Evolutionary conservation across 768 basidiomycete genomes (phyloP).

Genomic region (Clavaria fumosa): DNA sequence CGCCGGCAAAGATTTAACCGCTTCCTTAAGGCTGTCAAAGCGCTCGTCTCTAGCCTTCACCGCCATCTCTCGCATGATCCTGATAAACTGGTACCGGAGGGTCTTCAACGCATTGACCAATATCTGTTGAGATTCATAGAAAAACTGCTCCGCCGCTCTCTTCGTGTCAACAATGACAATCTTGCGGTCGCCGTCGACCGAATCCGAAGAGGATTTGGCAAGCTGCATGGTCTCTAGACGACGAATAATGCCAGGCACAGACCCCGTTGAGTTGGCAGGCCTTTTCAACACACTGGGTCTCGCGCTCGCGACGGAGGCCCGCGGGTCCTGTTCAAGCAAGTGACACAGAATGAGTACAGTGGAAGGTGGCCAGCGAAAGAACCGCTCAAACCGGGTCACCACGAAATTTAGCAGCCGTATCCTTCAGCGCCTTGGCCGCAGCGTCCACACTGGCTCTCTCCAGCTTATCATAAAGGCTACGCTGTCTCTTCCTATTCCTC

Average conservation of each 20-base stretch:
- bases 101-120: neutral
- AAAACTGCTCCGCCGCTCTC: neutral
- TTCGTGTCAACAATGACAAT: neutral
- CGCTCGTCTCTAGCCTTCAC: neutral
- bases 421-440: neutral
- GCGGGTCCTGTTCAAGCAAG: neutral
- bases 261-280: no score
- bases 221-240: no score
- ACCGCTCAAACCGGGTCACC: no score
- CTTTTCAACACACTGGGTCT: no score
- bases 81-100: conserved; percentile 1
- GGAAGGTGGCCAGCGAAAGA: neutral
- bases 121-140: neutral
- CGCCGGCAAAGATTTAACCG: neutral
- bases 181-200: no score
- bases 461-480: no score
- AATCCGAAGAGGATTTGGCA: no score
- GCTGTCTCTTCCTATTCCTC: neutral
- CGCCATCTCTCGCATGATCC: neutral
- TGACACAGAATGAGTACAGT: neutral
- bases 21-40: neutral
- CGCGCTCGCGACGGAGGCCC: no score
- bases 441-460: neutral
- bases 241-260: no score
- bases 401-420: no score